These are phyloP conservation scores for Sabuloglossum arenarium DNA, from an alignment of 495 filamentous ascomycete species.

Conservation along the genomic window DNA sequence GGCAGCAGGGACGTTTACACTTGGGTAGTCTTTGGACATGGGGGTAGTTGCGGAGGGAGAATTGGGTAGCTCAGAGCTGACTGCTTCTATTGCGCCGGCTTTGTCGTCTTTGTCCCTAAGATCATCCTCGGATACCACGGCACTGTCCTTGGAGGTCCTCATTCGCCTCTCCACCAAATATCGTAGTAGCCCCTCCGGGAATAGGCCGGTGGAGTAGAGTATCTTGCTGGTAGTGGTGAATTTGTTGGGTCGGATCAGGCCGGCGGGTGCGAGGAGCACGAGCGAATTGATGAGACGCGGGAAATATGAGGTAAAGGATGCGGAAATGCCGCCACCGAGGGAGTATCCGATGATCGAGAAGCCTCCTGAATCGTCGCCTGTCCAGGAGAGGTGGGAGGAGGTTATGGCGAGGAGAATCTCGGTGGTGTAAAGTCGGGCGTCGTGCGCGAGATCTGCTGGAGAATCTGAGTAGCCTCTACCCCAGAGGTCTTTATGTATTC, in stretches of 20 bases:
- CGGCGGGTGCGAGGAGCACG: constrained; percentile 54
- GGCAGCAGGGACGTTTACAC: constrained; percentile 21
- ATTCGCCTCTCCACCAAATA: constrained; percentile 34
- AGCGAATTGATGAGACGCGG: constrained; percentile 43
- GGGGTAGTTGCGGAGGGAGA: constrained; percentile 4
- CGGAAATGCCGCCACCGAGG: constrained; percentile 59
- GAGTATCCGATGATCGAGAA: constrained; percentile 71
- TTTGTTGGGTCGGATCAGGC: constrained; percentile 44
- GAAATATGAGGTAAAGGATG: constrained; percentile 52
- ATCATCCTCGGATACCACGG: background rate
- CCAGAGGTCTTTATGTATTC: constrained; percentile 33
- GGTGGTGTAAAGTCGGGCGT: constrained; percentile 49
- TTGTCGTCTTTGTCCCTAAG: background rate
- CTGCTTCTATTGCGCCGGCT: background rate
- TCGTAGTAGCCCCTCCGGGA: constrained; percentile 35
- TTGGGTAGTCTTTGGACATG: constrained; percentile 16
- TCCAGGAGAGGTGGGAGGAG: constrained; percentile 51
- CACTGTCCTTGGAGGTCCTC: constrained; percentile 9
- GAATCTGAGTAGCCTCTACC: constrained; percentile 61
- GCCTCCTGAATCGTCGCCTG: constrained; percentile 14
- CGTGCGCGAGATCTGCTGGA: constrained; percentile 45
- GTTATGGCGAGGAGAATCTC: constrained; percentile 53
- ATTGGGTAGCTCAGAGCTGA: background rate
- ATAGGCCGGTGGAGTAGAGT: constrained; percentile 34
- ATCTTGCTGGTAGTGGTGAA: constrained; percentile 36